Evolutionary conservation across 2,329 filamentous ascomycete species (phyloP).

Genomic region (Epichloe glyceriae): DNA sequence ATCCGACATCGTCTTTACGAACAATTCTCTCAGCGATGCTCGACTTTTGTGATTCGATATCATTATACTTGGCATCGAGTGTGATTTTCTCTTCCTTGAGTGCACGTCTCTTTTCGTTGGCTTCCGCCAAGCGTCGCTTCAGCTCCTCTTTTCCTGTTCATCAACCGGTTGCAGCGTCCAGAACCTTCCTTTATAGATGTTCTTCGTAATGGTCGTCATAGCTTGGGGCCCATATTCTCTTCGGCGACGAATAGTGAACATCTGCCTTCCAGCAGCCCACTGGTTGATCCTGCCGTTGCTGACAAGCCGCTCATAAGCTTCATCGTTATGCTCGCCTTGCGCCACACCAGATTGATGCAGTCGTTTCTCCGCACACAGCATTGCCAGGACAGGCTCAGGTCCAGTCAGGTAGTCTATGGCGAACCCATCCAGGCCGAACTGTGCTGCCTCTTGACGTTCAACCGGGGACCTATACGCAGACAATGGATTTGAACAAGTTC

Average conservation of each 20-base stretch:
- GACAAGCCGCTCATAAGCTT: slow-evolving; percentile 55
- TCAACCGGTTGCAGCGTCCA: slow-evolving; percentile 76
- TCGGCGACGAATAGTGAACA: slow-evolving; percentile 55
- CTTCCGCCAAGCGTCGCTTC: slow-evolving; percentile 35
- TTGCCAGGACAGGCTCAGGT: slow-evolving; percentile 70
- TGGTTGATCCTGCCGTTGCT: slow-evolving; percentile 42
- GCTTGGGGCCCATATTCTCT: slow-evolving; percentile 69
- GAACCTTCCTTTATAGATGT: slow-evolving; percentile 45
- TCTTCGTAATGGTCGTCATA: slow-evolving; percentile 53
- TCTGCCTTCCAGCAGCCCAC: slow-evolving; percentile 57
- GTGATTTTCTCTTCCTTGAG: slow-evolving; percentile 22
- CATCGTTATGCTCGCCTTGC: slow-evolving; percentile 47
- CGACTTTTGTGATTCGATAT: slow-evolving; percentile 29
- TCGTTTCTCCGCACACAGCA: slow-evolving; percentile 65
- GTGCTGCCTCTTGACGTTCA: slow-evolving; percentile 37
- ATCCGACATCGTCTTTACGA: slow-evolving; percentile 7
- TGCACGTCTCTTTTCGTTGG: slow-evolving; percentile 21
- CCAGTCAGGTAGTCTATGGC: slow-evolving; percentile 68
- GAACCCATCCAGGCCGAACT: slow-evolving; percentile 64
- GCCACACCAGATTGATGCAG: slow-evolving; percentile 58
- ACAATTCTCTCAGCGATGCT: slow-evolving; percentile 28
- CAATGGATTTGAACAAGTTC: slow-evolving; percentile 44
- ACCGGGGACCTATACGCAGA: slow-evolving; percentile 42
- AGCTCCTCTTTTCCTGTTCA: slow-evolving; percentile 45
- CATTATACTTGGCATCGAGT: slow-evolving; percentile 24